Percentiles rank a stretch among this genome's conserved stretches.
phyloP scores from a whole-genome alignment of 352 stramenopile genomes.

The Pythium utonaiense region DNA sequence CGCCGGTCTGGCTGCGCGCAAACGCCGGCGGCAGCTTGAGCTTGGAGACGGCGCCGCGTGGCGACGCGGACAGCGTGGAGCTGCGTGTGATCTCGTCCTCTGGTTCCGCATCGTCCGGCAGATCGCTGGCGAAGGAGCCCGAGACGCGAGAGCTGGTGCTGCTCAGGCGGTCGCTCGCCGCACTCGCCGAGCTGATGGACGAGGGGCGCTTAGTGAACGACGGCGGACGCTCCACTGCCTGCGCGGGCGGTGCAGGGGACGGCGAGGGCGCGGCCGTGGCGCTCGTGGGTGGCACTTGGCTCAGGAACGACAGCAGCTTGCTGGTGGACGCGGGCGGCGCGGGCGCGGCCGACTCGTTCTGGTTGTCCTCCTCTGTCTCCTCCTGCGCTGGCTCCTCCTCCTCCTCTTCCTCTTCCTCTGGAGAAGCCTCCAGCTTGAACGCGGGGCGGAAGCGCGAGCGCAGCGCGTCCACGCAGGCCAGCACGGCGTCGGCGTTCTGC shows the following conservation, averaged over 20 bases:
- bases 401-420: background rate
- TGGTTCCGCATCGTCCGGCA: constrained; percentile 24
- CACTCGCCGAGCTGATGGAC: background rate
- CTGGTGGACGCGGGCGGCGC: constrained; percentile 12
- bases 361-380: background rate
- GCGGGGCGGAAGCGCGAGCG: constrained; percentile 51
- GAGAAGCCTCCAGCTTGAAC: constrained; percentile 14
- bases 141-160: background rate
- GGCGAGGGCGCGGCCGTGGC: constrained; percentile 16
- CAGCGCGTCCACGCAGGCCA: constrained; percentile 56
- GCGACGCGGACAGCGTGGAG: constrained; percentile 11
- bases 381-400: constrained; percentile 2
- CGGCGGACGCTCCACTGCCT: constrained; percentile 4
- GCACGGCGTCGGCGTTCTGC: constrained; percentile 59
- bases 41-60: constrained; percentile 15
- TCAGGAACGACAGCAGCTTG: constrained; percentile 61
- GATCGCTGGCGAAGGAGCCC: constrained; percentile 19
- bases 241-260: constrained; percentile 21
- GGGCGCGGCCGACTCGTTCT: background rate
- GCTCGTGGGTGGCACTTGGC: constrained; percentile 43
- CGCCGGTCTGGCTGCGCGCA: constrained; percentile 1
- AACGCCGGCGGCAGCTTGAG: constrained; percentile 23
- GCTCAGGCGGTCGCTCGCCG: constrained; percentile 7
- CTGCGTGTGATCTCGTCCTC: constrained; percentile 1
- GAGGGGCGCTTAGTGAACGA: constrained; percentile 14